phyloP scores from a whole-genome alignment of 2,329 filamentous ascomycete genomes.

The Alternaria alternata region DNA sequence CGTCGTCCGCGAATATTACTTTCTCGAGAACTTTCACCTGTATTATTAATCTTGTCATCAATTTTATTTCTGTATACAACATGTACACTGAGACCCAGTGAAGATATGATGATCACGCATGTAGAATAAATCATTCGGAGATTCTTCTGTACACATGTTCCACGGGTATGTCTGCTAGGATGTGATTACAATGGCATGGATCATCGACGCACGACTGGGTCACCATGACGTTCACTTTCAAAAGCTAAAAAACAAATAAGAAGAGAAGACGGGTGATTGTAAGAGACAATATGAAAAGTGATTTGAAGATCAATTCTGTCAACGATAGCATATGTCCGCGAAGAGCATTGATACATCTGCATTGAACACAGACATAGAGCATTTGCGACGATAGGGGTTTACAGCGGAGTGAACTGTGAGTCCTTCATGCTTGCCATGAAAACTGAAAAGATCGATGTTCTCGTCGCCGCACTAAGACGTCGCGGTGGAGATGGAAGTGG shows the following conservation, averaged over 20 bases:
- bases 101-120: no score
- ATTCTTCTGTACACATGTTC: no score
- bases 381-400: not conserved
- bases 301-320: not conserved
- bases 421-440: not conserved
- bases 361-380: not conserved
- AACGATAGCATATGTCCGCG: not conserved
- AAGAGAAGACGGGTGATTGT: not conserved
- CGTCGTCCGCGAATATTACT: no score
- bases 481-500: not conserved
- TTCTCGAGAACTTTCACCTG: no score
- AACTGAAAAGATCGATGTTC: not conserved
- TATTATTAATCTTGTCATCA: no score
- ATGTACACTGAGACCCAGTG: no score
- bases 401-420: not conserved
- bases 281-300: not conserved
- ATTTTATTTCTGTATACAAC: no score
- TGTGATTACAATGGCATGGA: no score
- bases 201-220: no score
- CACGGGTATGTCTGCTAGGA: no score
- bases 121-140: no score
- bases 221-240: not conserved
- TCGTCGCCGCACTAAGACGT: not conserved
- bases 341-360: not conserved
- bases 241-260: not conserved